phyloP scores from a whole-genome alignment of 169 alveolate species.

The Besnoitia besnoiti region DNA sequence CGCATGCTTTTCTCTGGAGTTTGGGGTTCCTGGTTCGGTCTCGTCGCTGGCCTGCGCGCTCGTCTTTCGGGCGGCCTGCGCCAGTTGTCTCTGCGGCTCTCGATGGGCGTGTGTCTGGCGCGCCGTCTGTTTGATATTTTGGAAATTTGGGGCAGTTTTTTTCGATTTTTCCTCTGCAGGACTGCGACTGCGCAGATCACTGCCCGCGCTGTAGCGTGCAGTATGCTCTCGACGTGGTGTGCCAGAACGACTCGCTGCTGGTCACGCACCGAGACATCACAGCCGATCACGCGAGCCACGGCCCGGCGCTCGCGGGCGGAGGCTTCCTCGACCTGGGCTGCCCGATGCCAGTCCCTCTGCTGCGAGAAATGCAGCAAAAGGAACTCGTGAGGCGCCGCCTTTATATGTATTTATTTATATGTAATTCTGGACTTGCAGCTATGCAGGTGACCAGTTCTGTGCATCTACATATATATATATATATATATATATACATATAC shows the following conservation, averaged over 20 bases:
- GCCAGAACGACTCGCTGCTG: slow-evolving; percentile 81
- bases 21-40: neutral
- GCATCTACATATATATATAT: neutral
- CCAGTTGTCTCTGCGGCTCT: no score
- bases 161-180: slow-evolving; percentile 61
- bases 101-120: no score
- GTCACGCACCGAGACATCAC: slow-evolving; percentile 73
- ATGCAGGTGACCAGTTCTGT: neutral
- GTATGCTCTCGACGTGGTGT: slow-evolving; percentile 80
- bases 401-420: neutral
- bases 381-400: neutral
- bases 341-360: slow-evolving; percentile 75
- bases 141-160: no score
- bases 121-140: no score
- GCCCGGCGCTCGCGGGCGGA: neutral
- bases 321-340: slow-evolving; percentile 44
- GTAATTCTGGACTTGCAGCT: no score
- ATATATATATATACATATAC: neutral
- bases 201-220: slow-evolving; percentile 86
- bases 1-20: no score
- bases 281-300: slow-evolving; percentile 46
- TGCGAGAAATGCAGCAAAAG: slow-evolving; percentile 27
- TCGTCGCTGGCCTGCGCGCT: neutral
- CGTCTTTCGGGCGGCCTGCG: no score
- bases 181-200: slow-evolving; percentile 84